Evolutionary conservation across 495 filamentous ascomycete genomes (phyloP).

Genomic region (Annulohypoxylon nitens): DNA sequence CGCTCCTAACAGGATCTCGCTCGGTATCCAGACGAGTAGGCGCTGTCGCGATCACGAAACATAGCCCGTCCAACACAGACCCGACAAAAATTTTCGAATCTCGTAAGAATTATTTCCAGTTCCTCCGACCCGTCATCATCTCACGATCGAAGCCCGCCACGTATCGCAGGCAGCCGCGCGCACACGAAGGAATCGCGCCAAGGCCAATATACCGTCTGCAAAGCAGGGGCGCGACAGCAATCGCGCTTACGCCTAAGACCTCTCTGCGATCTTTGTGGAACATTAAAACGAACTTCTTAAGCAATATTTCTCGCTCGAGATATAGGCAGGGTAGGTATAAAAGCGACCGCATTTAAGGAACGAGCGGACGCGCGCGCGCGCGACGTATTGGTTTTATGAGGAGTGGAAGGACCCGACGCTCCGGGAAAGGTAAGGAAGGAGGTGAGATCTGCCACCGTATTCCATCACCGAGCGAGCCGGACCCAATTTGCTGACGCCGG

Average conservation of each 20-base stretch:
- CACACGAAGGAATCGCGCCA: not conserved
- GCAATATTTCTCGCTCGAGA: not conserved
- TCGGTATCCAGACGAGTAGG: not conserved
- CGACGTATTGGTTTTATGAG: not conserved
- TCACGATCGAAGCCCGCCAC: not conserved
- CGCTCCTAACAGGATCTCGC: not conserved
- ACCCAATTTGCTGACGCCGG: not conserved
- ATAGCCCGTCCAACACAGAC: not conserved
- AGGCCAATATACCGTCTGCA: not conserved
- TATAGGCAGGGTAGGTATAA: slow-evolving; percentile 2
- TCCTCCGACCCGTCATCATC: not conserved
- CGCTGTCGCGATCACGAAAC: not conserved
- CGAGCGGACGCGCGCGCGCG: not conserved
- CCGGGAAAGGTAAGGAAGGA: not conserved
- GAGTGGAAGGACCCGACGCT: not conserved
- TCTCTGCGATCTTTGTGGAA: not conserved
- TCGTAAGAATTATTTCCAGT: not conserved
- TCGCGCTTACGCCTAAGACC: not conserved
- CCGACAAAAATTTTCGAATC: not conserved
- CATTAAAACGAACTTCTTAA: not conserved
- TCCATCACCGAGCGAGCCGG: not conserved
- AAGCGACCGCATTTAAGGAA: not conserved
- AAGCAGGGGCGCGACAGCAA: not conserved
- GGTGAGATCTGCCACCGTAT: not conserved
- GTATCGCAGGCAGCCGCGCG: not conserved